Evolutionary conservation across 2,329 filamentous ascomycete species (phyloP), one percentile per base, ranked within the genome.

Genomic region (Sordariomycetes sp.): DNA sequence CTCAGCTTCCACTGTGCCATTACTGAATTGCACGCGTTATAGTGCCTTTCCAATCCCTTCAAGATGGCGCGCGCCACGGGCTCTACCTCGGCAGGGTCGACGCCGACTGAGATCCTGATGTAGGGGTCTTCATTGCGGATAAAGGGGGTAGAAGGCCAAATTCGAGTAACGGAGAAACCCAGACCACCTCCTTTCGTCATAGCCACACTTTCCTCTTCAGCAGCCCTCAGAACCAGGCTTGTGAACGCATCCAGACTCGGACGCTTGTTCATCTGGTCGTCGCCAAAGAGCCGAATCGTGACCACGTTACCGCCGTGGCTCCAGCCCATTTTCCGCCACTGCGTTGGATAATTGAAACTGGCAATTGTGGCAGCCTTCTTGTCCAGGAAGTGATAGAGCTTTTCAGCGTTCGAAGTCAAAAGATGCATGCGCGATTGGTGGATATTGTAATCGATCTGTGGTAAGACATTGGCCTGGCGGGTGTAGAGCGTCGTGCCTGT

Each of bases 111-210:
- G 7, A 43, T 43, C 12, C 42, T 36, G 29, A 43, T 42, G 30
- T 42, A 43, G 4, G 42, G 42, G 16, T 42, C 39, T 24, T 43
- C 42, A 20, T 43, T 16, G 3, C 36, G 34, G 26, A 42, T 43
- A 10, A 43, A 43, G 16, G 39, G 42, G 1, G 37, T 40, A 4
- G 42, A 42, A 9, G 42, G 39, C 39, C 42, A 43, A 12, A 43
- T 39, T 18, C 42, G 42, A 26, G 39, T 43, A 15, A 38, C 39
- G 8, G 42, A 43, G 30, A 43, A 42, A 14, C 42, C 39, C 17
- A 43, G 27, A 8, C 42, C 42, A 24, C 39, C 42, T 8, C 42
- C 42, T 24, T 43, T 43, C 17, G 39, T 43, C 42, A 43, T 43
- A 8, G 30, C 42, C 27, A 42, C 39, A 4, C 32, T 34, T 19